phyloP scores from a whole-genome alignment of 371 early-diverging fungal species.

The Actinomucor elegans region DNA sequence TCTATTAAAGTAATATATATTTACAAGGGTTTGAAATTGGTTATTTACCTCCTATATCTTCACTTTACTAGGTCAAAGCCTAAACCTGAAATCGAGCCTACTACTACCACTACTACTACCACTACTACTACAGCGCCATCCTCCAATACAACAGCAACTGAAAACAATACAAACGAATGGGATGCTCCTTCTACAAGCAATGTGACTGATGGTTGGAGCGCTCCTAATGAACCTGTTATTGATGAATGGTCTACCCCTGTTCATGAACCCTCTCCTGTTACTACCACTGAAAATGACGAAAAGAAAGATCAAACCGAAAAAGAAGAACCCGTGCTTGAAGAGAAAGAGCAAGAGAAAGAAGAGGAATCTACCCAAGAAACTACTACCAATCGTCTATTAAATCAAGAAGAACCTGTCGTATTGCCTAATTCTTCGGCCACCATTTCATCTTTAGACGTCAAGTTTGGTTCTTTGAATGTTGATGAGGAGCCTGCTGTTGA shows the following conservation, averaged over 20 bases:
- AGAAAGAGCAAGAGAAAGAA: neutral
- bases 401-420: slow-evolving; percentile 87
- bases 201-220: slow-evolving; percentile 23
- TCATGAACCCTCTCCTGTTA: slow-evolving; percentile 14
- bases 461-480: slow-evolving; percentile 80
- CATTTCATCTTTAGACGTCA: slow-evolving; percentile 67
- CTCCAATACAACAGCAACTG: slow-evolving; percentile 7
- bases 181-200: slow-evolving; percentile 11
- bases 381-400: slow-evolving; percentile 51
- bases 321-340: neutral
- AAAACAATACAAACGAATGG: no score
- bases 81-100: slow-evolving; percentile 49
- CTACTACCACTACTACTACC: slow-evolving; percentile 1
- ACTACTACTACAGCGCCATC: slow-evolving; percentile 10
- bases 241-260: slow-evolving; percentile 30
- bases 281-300: neutral
- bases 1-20: slow-evolving; percentile 60
- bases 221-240: slow-evolving; percentile 10
- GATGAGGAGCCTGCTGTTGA: slow-evolving; percentile 24
- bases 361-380: slow-evolving; percentile 11
- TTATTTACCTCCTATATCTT: slow-evolving; percentile 2
- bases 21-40: neutral
- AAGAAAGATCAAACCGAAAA: neutral
- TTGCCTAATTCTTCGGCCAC: slow-evolving; percentile 69
- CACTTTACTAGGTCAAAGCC: slow-evolving; percentile 16